Percentiles rank a stretch among this genome's conserved stretches.
phyloP scores from a whole-genome alignment of 2,329 filamentous ascomycete genomes.

The Clonostachys sp. region DNA sequence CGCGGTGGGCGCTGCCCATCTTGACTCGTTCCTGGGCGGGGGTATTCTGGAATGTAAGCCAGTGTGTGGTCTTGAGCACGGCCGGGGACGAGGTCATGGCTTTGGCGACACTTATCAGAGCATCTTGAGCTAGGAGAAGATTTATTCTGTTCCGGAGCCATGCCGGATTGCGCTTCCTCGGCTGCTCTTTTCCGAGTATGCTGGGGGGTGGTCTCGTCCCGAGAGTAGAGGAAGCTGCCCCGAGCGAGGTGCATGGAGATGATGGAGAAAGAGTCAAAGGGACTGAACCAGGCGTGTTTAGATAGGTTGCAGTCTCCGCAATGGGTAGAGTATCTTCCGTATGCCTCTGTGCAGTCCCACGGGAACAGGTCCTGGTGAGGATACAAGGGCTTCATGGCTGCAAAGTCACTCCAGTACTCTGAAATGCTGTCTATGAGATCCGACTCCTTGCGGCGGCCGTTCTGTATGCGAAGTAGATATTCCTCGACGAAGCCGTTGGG shows the following conservation, averaged over 20 bases:
- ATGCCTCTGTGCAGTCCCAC: conserved; percentile 42
- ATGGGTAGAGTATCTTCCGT: conserved; percentile 18
- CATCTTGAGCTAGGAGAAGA: too few relatives aligned
- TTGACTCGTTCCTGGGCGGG: too few relatives aligned
- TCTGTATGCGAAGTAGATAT: conserved; percentile 31
- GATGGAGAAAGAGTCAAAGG: conserved; percentile 37
- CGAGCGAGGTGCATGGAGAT: conserved; percentile 27
- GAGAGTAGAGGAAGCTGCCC: conserved; percentile 24
- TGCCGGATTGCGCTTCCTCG: too few relatives aligned
- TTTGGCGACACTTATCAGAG: too few relatives aligned
- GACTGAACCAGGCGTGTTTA: conserved; percentile 38
- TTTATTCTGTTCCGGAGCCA: too few relatives aligned
- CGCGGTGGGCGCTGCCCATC: too few relatives aligned
- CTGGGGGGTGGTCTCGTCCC: too few relatives aligned
- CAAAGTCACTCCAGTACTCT: conserved; percentile 43
- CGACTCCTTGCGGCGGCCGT: conserved; percentile 29
- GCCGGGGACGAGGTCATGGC: too few relatives aligned
- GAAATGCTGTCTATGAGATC: conserved; percentile 35
- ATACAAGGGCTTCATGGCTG: conserved; percentile 30
- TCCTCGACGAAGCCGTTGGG: conserved; percentile 35
- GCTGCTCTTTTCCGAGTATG: too few relatives aligned
- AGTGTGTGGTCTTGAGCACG: too few relatives aligned
- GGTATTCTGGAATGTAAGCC: too few relatives aligned
- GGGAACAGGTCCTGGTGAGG: conserved; percentile 35
- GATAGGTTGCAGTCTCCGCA: conserved; percentile 34